Conservation (phyloP, 2,329 filamentous ascomycete genomes). For the Cephalotrichum gorgonifer region DNA sequence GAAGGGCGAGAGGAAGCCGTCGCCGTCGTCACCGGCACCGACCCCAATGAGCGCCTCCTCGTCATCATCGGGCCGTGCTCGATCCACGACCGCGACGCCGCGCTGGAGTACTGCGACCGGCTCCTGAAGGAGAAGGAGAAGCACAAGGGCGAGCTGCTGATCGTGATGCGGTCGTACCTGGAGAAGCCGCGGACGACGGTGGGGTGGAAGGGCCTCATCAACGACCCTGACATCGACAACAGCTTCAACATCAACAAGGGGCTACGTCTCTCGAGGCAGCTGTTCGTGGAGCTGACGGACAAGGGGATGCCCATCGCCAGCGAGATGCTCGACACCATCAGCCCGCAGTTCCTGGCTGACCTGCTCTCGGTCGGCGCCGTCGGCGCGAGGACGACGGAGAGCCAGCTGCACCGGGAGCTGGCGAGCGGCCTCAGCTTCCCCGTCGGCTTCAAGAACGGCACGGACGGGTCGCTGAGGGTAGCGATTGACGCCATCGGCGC, state of each 20-base stretch:
- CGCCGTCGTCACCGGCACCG: conserved; percentile 56
- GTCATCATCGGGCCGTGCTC: conserved; percentile 95
- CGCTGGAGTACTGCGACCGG: conserved; percentile 76
- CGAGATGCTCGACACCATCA: conserved; percentile 99
- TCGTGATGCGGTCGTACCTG: conserved; percentile 97
- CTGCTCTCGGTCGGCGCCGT: conserved; percentile 93
- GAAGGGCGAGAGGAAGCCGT: conserved; percentile 53
- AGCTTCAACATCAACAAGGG: conserved; percentile 99
- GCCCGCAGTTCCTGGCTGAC: conserved; percentile 93
- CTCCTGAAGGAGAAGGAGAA: conserved; percentile 69
- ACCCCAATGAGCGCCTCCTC: conserved; percentile 61
- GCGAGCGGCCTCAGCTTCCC: conserved; percentile 94
- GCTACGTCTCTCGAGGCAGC: conserved; percentile 77
- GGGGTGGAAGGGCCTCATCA: conserved; percentile 98
- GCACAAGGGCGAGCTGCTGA: conserved; percentile 72
- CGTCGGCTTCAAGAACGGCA: conserved; percentile 99
- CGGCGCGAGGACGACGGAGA: conserved; percentile 91
- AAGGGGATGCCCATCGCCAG: conserved; percentile 89
- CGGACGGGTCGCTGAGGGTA: conserved; percentile 81
- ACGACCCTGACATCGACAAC: conserved; percentile 95
- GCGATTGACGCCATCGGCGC: conserved; percentile 94
- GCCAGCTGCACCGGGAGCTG: conserved; percentile 90
- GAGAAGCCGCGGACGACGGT: conserved; percentile 98
- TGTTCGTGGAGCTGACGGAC: conserved; percentile 83
- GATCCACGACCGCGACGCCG: conserved; percentile 84